phyloP scores from a whole-genome alignment of 2,329 filamentous ascomycete genomes.

The Sporothrix euskadiensis region DNA sequence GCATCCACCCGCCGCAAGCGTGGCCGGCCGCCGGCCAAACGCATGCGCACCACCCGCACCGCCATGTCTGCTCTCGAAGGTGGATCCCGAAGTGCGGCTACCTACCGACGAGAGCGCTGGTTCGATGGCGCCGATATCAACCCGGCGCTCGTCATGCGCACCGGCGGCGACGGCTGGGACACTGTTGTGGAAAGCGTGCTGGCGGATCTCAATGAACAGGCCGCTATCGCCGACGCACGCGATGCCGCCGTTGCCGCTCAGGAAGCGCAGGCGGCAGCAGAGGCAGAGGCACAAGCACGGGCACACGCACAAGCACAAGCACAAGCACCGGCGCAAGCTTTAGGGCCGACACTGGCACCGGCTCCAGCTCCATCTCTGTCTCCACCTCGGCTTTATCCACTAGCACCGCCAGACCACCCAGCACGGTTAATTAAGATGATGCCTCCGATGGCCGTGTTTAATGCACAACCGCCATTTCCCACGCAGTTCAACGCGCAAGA shows the following conservation, averaged over 20 bases:
- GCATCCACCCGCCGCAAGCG: background rate
- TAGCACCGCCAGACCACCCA: too few relatives aligned
- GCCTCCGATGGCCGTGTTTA: too few relatives aligned
- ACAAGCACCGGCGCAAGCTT: too few relatives aligned
- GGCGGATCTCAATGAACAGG: slow-evolving; percentile 11
- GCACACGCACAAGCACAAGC: too few relatives aligned
- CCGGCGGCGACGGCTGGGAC: slow-evolving; percentile 46
- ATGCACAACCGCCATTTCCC: too few relatives aligned
- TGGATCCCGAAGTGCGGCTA: slow-evolving; percentile 59
- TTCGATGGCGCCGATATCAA: slow-evolving; percentile 59
- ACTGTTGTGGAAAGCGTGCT: slow-evolving; percentile 24
- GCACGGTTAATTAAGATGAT: too few relatives aligned
- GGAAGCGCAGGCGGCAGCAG: background rate
- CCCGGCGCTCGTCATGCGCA: slow-evolving; percentile 56
- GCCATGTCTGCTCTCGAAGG: slow-evolving; percentile 70
- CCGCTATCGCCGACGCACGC: slow-evolving; percentile 8
- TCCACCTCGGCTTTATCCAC: too few relatives aligned
- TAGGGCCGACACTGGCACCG: too few relatives aligned
- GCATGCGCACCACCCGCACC: slow-evolving; percentile 65
- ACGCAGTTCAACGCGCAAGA: too few relatives aligned
- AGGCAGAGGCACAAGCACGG: background rate
- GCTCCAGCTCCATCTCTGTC: too few relatives aligned
- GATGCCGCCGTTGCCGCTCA: slow-evolving; percentile 1
- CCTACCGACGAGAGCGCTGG: slow-evolving; percentile 61
- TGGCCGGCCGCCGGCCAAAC: slow-evolving; percentile 43